phyloP scores from a whole-genome alignment of 208 protist genomes.

The Crithidia expoeki region DNA sequence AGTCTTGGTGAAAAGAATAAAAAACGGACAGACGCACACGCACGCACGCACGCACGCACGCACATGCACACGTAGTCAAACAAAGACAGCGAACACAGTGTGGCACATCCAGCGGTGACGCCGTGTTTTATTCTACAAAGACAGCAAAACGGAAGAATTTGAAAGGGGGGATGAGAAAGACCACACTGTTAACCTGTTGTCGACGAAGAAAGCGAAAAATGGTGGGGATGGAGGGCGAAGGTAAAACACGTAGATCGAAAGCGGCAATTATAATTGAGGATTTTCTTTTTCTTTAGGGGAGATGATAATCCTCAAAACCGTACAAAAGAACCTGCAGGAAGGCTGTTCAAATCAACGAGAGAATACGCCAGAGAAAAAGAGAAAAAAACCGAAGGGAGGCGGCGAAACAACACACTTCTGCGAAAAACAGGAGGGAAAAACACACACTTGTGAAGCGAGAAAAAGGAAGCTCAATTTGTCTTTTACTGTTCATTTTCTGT shows the following conservation, averaged over 20 bases:
- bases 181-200: not conserved
- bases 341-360: not conserved
- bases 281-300: not conserved
- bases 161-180: not conserved
- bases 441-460: not conserved
- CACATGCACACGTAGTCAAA: no score
- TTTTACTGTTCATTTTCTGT: no score
- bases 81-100: no score
- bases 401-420: not conserved
- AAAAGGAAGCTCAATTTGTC: conserved; percentile 13
- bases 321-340: not conserved
- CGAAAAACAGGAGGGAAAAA: not conserved
- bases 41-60: no score
- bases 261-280: not conserved
- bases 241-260: conserved; percentile 8
- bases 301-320: not conserved
- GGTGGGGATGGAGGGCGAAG: not conserved
- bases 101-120: no score
- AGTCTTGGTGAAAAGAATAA: not conserved
- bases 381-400: not conserved
- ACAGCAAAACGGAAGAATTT: not conserved
- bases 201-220: not conserved
- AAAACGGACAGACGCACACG: not conserved
- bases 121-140: not conserved
- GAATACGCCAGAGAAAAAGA: not conserved